These are phyloP conservation scores for Penicillium samsonianum DNA, from an alignment of 495 filamentous ascomycete species.

Conservation along the genomic window DNA sequence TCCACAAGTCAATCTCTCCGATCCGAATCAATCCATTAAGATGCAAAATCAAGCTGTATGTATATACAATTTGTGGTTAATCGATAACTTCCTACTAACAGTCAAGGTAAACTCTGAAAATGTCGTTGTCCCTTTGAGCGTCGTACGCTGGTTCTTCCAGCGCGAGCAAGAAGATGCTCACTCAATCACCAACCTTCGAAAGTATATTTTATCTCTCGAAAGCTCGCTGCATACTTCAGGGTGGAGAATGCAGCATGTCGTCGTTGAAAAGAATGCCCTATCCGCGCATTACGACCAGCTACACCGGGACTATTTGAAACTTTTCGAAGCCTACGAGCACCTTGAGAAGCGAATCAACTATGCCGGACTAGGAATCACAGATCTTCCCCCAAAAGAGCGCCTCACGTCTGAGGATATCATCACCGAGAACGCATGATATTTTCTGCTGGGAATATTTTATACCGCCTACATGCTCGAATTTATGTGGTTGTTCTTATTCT, in stretches of 20 bases:
- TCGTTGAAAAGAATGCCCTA: constrained; percentile 1
- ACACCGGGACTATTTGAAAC: not conserved
- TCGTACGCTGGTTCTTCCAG: not conserved
- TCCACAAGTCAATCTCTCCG: not conserved
- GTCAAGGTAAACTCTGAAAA: constrained; percentile 2
- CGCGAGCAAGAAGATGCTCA: not conserved
- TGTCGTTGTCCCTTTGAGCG: not conserved
- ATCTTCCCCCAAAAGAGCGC: not conserved
- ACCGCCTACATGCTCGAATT: not conserved
- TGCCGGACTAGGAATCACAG: not conserved
- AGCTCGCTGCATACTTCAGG: not conserved
- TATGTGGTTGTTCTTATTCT: not conserved
- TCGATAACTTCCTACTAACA: not conserved
- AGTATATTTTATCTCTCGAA: constrained; percentile 1
- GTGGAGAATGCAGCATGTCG: not conserved
- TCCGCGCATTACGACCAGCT: not conserved
- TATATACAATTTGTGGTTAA: not conserved
- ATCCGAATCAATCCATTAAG: not conserved
- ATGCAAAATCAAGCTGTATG: not conserved
- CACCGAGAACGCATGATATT: not conserved
- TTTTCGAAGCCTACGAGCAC: constrained; percentile 3
- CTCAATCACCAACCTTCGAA: constrained; percentile 1
- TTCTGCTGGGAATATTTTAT: not conserved
- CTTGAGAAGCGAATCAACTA: constrained; percentile 1
- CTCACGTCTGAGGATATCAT: not conserved